A percentile compares a stretch with the other conserved stretches of the same genome.
Evolutionary conservation across 1,139 yeast genomes (phyloP).

Genomic region (Candida mesenterica): DNA sequence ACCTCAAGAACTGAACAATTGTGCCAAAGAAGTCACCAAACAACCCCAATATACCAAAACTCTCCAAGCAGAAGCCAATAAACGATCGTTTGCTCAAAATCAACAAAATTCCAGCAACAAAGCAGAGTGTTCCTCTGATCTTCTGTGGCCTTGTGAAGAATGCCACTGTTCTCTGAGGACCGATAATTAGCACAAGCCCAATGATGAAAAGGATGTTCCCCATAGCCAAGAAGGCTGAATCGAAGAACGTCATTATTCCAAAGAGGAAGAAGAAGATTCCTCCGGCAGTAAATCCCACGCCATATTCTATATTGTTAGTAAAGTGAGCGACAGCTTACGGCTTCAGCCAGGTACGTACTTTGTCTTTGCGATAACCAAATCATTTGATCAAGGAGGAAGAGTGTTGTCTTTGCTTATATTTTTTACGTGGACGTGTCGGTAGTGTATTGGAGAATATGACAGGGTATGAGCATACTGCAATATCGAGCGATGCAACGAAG

Average conservation of each 20-base stretch:
- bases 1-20: conserved; percentile 82
- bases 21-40: conserved; percentile 94
- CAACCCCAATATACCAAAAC: conserved; percentile 81
- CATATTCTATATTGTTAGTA: conserved; percentile 60
- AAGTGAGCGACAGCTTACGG: too few relatives aligned
- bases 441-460: too few relatives aligned
- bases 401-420: too few relatives aligned
- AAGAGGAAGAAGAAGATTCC: conserved; percentile 77
- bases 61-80: conserved; percentile 80
- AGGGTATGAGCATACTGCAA: too few relatives aligned
- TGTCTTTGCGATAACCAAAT: conserved; percentile 82
- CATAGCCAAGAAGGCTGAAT: conserved; percentile 82
- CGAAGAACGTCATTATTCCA: conserved; percentile 85
- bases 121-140: conserved; percentile 81
- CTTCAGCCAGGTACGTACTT: conserved; percentile 53
- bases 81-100: conserved; percentile 78
- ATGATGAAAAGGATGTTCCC: conserved; percentile 82
- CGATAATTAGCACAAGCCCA: conserved; percentile 83
- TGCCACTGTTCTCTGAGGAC: conserved; percentile 76
- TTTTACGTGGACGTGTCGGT: too few relatives aligned
- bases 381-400: too few relatives aligned
- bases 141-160: conserved; percentile 88
- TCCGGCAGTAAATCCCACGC: conserved; percentile 90
- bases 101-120: conserved; percentile 68
- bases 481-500: too few relatives aligned